phyloP scores from a whole-genome alignment of 73 alveolate genomes.

The Stentor coeruleus region DNA sequence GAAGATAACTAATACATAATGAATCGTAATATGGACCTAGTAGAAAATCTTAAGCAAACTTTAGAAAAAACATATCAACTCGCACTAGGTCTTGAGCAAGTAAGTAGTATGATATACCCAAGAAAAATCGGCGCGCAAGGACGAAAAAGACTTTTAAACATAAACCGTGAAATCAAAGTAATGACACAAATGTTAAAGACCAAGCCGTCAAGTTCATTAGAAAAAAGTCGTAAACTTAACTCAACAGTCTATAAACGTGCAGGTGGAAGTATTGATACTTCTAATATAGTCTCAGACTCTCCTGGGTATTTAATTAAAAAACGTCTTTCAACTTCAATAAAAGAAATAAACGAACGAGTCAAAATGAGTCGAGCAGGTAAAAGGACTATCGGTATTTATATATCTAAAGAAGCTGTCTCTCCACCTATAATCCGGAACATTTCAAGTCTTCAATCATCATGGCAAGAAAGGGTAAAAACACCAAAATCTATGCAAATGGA shows the following conservation, averaged over 20 bases:
- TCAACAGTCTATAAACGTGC: neutral
- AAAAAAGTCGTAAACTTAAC: neutral
- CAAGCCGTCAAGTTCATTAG: neutral
- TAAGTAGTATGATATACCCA: neutral
- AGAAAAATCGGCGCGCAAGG: neutral
- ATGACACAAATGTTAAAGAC: neutral
- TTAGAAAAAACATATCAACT: neutral
- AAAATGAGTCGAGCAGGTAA: conserved; percentile 12
- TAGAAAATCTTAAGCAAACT: neutral
- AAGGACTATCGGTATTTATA: neutral
- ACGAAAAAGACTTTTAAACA: neutral
- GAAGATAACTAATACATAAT: too few species aligned
- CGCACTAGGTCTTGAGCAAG: neutral
- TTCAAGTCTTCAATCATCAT: neutral
- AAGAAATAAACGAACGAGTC: conserved; percentile 15
- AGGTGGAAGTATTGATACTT: neutral
- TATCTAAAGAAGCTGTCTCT: neutral
- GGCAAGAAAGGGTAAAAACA: neutral
- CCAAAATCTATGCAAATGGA: neutral
- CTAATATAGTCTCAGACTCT: neutral
- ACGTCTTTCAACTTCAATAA: neutral
- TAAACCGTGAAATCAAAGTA: neutral
- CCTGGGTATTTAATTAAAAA: neutral
- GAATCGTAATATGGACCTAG: conserved; percentile 3
- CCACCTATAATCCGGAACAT: neutral